Evolutionary conservation across 768 basidiomycete genomes (phyloP).

Genomic region (Serendipita sp.): DNA sequence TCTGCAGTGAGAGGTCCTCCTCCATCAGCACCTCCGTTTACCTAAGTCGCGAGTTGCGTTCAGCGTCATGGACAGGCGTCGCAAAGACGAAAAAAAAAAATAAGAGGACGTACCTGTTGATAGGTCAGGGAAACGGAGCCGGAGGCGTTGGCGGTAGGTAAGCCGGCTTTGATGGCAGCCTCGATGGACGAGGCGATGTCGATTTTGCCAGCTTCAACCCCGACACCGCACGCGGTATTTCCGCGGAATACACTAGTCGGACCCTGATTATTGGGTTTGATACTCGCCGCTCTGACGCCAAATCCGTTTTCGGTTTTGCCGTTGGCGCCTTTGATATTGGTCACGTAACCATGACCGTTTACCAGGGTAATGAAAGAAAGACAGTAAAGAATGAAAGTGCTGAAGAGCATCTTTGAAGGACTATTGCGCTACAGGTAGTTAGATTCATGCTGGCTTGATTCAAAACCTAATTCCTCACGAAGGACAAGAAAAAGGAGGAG

Average conservation of each 20-base stretch:
- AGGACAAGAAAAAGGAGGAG: not conserved
- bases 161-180: not conserved
- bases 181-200: not conserved
- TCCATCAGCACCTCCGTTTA: not conserved
- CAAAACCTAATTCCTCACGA: no score
- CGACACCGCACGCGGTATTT: not conserved
- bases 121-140: not conserved
- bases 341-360: not conserved
- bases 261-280: not conserved
- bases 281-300: not conserved
- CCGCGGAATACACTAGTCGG: not conserved
- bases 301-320: conserved; percentile 3
- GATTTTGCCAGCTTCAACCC: not conserved
- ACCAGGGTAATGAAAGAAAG: not conserved
- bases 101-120: not conserved
- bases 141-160: not conserved
- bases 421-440: no score
- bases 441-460: no score
- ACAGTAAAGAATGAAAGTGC: not conserved
- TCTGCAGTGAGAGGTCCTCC: not conserved
- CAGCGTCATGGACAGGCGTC: no score
- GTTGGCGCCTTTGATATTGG: not conserved
- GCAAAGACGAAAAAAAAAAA: no score
- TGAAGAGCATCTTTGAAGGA: not conserved
- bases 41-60: no score